These are phyloP conservation scores for Aspergillus hancockii DNA, from an alignment of 495 filamentous ascomycete genomes.

Conservation along the genomic window DNA sequence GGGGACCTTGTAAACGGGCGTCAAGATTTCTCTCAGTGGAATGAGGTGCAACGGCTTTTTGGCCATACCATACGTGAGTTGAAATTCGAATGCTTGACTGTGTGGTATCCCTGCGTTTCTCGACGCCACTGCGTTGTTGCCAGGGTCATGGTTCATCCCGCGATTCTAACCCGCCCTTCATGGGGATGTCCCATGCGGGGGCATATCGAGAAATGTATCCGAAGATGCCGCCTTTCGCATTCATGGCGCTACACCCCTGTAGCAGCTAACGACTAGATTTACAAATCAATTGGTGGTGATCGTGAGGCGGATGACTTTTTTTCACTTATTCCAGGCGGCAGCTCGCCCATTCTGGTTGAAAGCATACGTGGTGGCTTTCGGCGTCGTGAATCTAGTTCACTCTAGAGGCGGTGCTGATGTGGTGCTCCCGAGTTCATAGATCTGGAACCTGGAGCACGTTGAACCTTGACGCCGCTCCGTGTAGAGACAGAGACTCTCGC, in stretches of 20 bases:
- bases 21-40: background rate
- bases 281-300: background rate
- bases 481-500: background rate
- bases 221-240: background rate
- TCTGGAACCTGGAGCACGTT: background rate
- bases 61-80: background rate
- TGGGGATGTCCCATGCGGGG: background rate
- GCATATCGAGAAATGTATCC: background rate
- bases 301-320: background rate
- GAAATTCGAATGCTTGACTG: background rate
- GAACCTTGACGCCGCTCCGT: background rate
- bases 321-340: background rate
- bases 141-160: background rate
- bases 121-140: background rate
- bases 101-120: background rate
- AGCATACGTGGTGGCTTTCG: slow-evolving; percentile 1
- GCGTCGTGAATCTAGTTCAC: background rate
- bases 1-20: background rate
- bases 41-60: background rate
- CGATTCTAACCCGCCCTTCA: background rate
- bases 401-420: background rate
- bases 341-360: background rate
- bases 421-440: background rate
- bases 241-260: background rate
- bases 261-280: background rate